These are phyloP conservation scores for Trichomonas tenax DNA, from an alignment of 208 protist genomes.

Conservation along the genomic window DNA sequence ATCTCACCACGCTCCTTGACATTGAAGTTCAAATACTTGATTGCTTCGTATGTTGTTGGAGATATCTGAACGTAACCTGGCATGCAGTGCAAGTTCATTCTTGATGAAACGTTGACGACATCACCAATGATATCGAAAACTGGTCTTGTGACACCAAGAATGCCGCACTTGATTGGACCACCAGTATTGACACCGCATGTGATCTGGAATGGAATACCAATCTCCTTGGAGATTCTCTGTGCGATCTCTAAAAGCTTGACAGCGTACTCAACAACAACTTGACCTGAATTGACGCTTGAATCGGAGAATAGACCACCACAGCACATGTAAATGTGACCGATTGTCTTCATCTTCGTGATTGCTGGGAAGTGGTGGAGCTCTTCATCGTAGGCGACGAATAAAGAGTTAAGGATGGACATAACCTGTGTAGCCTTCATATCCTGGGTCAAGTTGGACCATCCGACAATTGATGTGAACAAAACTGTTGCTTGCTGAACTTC, in stretches of 20 bases:
- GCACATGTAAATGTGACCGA: not conserved
- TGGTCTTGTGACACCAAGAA: not conserved
- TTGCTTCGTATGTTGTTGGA: not conserved
- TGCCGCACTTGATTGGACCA: not conserved
- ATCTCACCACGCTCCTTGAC: not conserved
- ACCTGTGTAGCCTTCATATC: not conserved
- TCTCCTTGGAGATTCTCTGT: not conserved
- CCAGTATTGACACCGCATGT: not conserved
- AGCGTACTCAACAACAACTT: not conserved
- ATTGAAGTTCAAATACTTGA: not conserved
- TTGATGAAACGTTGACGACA: not conserved
- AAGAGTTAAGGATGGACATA: not conserved
- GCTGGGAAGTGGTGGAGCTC: not conserved
- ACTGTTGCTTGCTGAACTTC: not conserved
- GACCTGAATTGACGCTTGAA: not conserved
- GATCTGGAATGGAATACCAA: not conserved
- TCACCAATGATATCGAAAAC: constrained; percentile 1
- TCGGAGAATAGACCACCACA: not conserved
- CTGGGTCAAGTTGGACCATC: not conserved
- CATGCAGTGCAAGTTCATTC: not conserved
- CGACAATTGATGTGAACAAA: not conserved
- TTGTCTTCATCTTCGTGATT: not conserved
- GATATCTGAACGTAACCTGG: not conserved
- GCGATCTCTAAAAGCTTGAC: not conserved
- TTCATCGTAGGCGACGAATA: not conserved